Conservation (phyloP, 2,329 filamentous ascomycete genomes). For the Pezicula radicicola region DNA sequence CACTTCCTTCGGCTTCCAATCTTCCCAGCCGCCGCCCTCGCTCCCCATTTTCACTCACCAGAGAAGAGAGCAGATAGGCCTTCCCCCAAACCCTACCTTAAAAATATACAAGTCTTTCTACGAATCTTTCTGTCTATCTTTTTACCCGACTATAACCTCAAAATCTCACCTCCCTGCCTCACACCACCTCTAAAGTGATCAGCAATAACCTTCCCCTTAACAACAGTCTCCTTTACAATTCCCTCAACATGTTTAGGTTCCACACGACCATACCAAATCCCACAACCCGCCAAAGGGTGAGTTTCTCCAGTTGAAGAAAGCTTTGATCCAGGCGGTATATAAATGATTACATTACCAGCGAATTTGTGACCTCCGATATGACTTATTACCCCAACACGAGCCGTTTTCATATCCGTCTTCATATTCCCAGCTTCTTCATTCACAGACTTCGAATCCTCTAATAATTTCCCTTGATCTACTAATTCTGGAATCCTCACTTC, state of each 20-base stretch:
- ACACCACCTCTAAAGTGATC: constrained; percentile 74
- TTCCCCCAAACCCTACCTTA: neutral
- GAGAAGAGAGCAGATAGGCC: too few relatives aligned
- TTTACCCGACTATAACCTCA: constrained; percentile 12
- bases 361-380: constrained; percentile 86
- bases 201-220: constrained; percentile 62
- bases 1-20: too few relatives aligned
- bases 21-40: too few relatives aligned
- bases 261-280: constrained; percentile 81
- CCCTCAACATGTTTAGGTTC: constrained; percentile 75
- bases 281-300: constrained; percentile 65
- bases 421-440: too few relatives aligned
- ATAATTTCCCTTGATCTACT: neutral
- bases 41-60: too few relatives aligned
- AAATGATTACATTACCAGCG: constrained; percentile 81
- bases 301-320: constrained; percentile 32
- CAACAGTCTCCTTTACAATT: constrained; percentile 67
- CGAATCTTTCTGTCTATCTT: too few relatives aligned
- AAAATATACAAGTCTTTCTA: too few relatives aligned
- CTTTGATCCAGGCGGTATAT: constrained; percentile 59
- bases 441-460: constrained; percentile 30
- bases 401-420: constrained; percentile 34
- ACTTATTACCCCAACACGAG: constrained; percentile 67
- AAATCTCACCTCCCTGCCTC: constrained; percentile 48
- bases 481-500: constrained; percentile 30